Evolutionary conservation across 108 stramenopile genomes (phyloP), one percentile per base, ranked within the genome.

Genomic region (Bacterosira constricta): DNA sequence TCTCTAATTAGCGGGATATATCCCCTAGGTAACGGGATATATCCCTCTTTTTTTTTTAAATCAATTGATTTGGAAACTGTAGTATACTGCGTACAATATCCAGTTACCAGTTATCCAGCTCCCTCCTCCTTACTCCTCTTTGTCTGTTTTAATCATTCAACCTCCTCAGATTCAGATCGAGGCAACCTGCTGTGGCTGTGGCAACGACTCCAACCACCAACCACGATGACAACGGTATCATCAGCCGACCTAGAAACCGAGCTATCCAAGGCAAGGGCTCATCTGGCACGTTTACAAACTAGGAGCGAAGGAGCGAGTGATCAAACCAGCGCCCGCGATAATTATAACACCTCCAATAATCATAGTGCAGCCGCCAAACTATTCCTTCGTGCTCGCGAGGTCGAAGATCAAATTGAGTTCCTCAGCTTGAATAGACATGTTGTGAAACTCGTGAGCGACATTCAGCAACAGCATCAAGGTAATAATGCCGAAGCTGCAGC

Each of bases 361-460:
- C 5, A 44, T 51, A 21, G 50, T 49, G 50, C 34, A 11, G 64
- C 31, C 46, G 37, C 45, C 35, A 35, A 5, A 65, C 41, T 69
- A 21, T 69, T 54, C 42, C 42, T 20, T 6, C 67, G 67, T 45
- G 67, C 67, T 20, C 37, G 6, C 29, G 39, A 69, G 38, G 32
- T 53, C 6, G 30, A 56, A 47, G 67, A 45, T 46, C 27, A 46
- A 34, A 46, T 69, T 30, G 39, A 69, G 7, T 41, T 55, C 29
- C 51, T 69, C 5, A n/a, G 30, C 39, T 27, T 69, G 31, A 44
- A 69, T 51, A 53, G 67, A 37, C 35, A 37, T 15, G 53, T 69
- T 26, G 34, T 47, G 31, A 6, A 35, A 44, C 20, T 67, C 17
- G 37, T 67, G 3, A 27, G 23, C 30, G 35, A 37, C 3, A 58